phyloP scores from a whole-genome alignment of 148 eudicot genomes.

The Diospyros kaki region DNA sequence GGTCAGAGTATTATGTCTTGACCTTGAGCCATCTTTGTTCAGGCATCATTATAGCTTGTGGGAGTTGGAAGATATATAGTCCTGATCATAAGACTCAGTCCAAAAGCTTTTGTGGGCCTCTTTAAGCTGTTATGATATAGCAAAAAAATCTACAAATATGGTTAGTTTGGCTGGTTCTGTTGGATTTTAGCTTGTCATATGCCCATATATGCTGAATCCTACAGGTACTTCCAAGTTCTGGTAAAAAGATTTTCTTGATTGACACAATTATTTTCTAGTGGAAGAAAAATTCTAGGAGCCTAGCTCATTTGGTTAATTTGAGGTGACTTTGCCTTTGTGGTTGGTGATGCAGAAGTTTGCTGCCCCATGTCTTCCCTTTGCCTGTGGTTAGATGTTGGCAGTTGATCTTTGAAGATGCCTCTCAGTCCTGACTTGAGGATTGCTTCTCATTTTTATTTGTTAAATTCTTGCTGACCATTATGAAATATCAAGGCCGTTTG shows the following conservation, averaged over 20 bases:
- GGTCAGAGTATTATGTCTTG: slow-evolving; percentile 1
- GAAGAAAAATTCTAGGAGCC: too few relatives aligned
- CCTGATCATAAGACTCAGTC: neutral
- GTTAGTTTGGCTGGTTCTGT: neutral
- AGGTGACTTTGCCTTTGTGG: too few relatives aligned
- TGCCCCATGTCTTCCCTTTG: too few relatives aligned
- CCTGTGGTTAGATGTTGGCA: too few relatives aligned
- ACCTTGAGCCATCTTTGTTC: slow-evolving; percentile 10
- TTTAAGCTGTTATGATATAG: neutral
- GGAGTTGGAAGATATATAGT: slow-evolving; percentile 1
- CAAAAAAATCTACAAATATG: neutral
- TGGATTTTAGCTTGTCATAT: neutral
- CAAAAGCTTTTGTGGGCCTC: neutral
- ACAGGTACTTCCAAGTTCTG: too few relatives aligned
- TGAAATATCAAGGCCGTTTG: neutral
- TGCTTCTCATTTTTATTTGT: neutral
- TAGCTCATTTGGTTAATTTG: too few relatives aligned
- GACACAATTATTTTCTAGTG: too few relatives aligned
- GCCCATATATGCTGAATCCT: neutral
- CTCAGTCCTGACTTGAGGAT: too few relatives aligned
- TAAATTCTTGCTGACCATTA: neutral
- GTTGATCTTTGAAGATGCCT: too few relatives aligned
- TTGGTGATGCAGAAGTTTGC: too few relatives aligned
- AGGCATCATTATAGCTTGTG: slow-evolving; percentile 12
- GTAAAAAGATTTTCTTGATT: too few relatives aligned